Conservation (phyloP, 495 filamentous ascomycete genomes). For the Hamigera avellanea region DNA sequence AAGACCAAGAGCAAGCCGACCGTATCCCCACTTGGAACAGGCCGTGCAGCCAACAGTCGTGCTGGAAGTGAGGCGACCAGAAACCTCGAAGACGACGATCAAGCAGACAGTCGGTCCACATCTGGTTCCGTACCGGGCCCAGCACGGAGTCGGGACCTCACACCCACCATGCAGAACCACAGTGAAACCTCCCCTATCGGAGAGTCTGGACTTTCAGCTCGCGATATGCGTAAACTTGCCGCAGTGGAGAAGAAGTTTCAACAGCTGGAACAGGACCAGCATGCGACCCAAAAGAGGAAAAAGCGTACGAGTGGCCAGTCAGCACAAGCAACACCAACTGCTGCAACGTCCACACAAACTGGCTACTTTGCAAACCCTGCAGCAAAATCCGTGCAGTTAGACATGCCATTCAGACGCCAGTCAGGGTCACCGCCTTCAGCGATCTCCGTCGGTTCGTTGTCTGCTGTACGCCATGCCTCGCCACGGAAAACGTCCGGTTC, state of each 20-base stretch:
- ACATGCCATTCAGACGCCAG: slow-evolving; percentile 12
- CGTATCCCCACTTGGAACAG: slow-evolving; percentile 57
- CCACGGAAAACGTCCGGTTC: slow-evolving; percentile 20
- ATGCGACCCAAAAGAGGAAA: slow-evolving; percentile 27
- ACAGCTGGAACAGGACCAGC: slow-evolving; percentile 43
- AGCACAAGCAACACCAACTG: slow-evolving; percentile 17
- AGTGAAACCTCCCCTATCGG: slow-evolving; percentile 36
- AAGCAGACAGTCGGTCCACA: slow-evolving; percentile 47
- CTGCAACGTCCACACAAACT: slow-evolving; percentile 13
- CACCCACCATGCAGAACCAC: slow-evolving; percentile 41
- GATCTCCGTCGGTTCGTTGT: slow-evolving; percentile 9
- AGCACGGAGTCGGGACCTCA: slow-evolving; percentile 70
- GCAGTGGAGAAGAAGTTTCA: slow-evolving; percentile 68
- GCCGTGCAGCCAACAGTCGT: slow-evolving; percentile 62
- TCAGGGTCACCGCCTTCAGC: slow-evolving; percentile 19
- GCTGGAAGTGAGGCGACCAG: slow-evolving; percentile 62
- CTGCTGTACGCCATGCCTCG: slow-evolving; percentile 11
- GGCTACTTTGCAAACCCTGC: slow-evolving; percentile 9
- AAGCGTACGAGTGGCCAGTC: slow-evolving; percentile 36
- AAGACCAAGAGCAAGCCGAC: slow-evolving; percentile 49
- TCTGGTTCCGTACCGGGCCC: slow-evolving; percentile 68
- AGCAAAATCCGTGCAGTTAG: slow-evolving; percentile 10
- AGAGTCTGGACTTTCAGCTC: slow-evolving; percentile 60
- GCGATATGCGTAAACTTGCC: slow-evolving; percentile 79
- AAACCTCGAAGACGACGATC: slow-evolving; percentile 38